Evolutionary conservation across 441 rosid genomes (phyloP).

Genomic region (Bocquillonia castaneifolia): DNA sequence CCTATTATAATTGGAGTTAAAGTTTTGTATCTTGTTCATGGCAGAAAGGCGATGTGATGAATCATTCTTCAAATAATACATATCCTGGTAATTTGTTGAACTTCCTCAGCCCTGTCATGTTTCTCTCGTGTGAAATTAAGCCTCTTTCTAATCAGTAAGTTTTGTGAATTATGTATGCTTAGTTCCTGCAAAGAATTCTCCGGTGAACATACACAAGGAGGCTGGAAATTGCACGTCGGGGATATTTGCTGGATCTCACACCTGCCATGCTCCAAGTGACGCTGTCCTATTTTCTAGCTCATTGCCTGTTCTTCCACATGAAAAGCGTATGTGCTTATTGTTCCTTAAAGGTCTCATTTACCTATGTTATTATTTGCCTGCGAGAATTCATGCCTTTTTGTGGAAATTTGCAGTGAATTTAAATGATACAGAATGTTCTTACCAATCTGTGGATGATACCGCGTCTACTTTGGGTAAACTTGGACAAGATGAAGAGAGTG

Average conservation of each 20-base stretch:
- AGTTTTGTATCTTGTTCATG: not conserved
- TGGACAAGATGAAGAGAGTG: conserved; percentile 35
- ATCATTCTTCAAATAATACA: conserved; percentile 28
- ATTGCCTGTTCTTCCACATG: conserved; percentile 85
- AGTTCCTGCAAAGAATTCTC: conserved; percentile 40
- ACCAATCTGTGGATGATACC: conserved; percentile 41
- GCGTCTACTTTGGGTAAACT: conserved; percentile 37
- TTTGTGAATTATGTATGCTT: conserved; percentile 19
- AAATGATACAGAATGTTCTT: conserved; percentile 32
- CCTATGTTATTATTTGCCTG: not conserved
- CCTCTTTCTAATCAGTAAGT: conserved; percentile 18
- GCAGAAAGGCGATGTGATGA: conserved; percentile 36
- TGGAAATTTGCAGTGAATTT: conserved; percentile 35
- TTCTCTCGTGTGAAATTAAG: conserved; percentile 3
- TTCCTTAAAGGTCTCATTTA: conserved; percentile 1
- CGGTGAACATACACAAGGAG: conserved; percentile 33
- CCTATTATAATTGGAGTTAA: not conserved
- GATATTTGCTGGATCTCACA: conserved; percentile 40
- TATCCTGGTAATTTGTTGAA: conserved; percentile 31
- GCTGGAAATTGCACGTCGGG: conserved; percentile 45
- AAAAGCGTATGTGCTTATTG: conserved; percentile 47
- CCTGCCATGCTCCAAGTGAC: conserved; percentile 51
- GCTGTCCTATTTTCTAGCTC: conserved; percentile 79
- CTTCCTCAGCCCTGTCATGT: not conserved
- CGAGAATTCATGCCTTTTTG: conserved; percentile 19